Conservation (phyloP, 139 green algal species). For the Asterochloris sp. region DNA sequence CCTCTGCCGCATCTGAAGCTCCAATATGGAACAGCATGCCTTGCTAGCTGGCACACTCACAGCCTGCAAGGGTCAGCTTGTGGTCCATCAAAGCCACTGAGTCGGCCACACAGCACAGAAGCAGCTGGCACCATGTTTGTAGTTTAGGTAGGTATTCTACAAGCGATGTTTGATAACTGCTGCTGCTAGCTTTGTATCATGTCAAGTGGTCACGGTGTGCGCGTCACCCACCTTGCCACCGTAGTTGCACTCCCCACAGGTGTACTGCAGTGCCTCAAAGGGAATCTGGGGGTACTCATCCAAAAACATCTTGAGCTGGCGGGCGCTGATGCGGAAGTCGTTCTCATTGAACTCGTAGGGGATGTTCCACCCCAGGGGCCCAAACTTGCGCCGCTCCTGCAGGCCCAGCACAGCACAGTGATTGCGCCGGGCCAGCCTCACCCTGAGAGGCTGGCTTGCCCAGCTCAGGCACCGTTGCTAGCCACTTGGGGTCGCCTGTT, state of each 20-base stretch:
- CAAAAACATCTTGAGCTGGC: constrained; percentile 75
- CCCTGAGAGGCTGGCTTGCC: neutral
- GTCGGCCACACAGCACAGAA: no score
- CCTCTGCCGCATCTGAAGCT: no score
- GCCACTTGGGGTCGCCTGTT: neutral
- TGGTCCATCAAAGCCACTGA: no score
- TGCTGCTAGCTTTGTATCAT: no score
- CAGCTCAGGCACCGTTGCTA: neutral
- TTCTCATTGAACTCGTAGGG: constrained; percentile 82
- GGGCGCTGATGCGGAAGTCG: constrained; percentile 71
- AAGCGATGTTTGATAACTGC: no score
- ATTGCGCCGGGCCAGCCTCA: neutral
- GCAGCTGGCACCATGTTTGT: no score
- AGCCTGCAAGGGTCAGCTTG: no score
- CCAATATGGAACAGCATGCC: no score
- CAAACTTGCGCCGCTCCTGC: constrained; percentile 86
- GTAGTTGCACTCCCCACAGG: constrained; percentile 79
- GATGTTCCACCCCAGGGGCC: constrained; percentile 81
- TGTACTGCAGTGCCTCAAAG: constrained; percentile 75
- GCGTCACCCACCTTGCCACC: constrained; percentile 73
- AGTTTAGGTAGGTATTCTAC: no score
- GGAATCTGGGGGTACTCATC: constrained; percentile 42
- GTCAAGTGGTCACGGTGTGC: no score
- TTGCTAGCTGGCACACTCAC: no score
- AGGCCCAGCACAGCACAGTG: constrained; percentile 32